Evolutionary conservation across 768 basidiomycete species (phyloP), one percentile per base, ranked within the genome.

Genomic region (Tylopilus felleus): DNA sequence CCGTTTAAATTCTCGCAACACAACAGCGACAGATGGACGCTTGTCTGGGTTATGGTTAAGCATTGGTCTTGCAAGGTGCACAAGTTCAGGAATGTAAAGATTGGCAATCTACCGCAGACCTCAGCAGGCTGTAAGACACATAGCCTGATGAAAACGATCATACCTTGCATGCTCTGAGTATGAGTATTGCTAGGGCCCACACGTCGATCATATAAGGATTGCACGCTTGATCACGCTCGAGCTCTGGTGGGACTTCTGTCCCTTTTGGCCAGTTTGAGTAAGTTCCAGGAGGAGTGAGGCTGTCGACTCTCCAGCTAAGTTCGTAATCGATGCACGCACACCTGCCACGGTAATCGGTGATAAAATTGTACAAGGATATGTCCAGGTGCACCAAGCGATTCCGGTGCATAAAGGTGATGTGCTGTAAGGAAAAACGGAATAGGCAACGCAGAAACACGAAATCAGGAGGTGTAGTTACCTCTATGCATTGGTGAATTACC

Each of bases 241-340:
- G 79, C 67, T 90, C 88, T 13, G 88, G 88, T 19, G 88, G 85
- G 12, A 84, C 62, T 53, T 90, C 88, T 19, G 87, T 86, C 21
- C 81, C 80, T 14, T 81, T 76, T 62, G 74, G 75, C 41, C 72
- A 60, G 55, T 22, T 22, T 22, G 21, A 40, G 39, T 65, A 66
- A 19, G 84, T 67, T 25, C 71, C 63, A 8, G 79, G 76, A 47
- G 63, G 60, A 21, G 67, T 52, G 4, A 63, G 41, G 36, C 67
- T 69, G 45, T 79, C 74, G 63, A 82, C 83, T 43, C 75, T 76
- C 19, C 77, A 80, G 63, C 85, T 86, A 14, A 80, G 65, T 65
- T 90, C 87, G 58, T 81, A 90, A 65, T 90, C 88, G 55, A 89
- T 90, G 61, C 78, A 88, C 0, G 85, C 85, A 65, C 82, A 90